A percentile compares a stretch with the other conserved stretches of the same genome.
Evolutionary conservation across 305 asterid species (phyloP).

Genomic region (Andrographis paniculata): DNA sequence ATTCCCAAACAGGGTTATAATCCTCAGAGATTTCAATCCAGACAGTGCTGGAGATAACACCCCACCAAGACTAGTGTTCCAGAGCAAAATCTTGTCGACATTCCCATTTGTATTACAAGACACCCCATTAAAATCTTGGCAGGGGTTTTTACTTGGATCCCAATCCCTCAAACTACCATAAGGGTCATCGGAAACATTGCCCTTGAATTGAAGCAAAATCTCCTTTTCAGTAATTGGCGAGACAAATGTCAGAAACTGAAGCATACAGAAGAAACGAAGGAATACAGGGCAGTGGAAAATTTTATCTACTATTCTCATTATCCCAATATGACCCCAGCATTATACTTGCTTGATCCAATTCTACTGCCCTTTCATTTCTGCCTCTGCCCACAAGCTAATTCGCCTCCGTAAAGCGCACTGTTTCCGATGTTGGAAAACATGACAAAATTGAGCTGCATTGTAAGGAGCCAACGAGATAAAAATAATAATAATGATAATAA

Average conservation of each 20-base stretch:
- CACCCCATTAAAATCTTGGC: conserved; percentile 60
- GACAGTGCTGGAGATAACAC: conserved; percentile 61
- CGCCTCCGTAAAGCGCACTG: too few species aligned
- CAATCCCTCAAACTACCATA: conserved; percentile 60
- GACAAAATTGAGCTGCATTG: too few species aligned
- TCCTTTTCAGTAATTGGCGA: conserved; percentile 71
- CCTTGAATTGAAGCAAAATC: conserved; percentile 86
- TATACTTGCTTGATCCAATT: conserved; percentile 53
- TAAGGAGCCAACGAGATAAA: too few species aligned
- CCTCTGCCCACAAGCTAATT: not conserved
- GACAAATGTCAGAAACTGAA: conserved; percentile 27
- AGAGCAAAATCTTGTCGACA: conserved; percentile 71
- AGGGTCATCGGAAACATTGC: conserved; percentile 78
- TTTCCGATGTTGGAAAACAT: too few species aligned
- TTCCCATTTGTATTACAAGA: conserved; percentile 68
- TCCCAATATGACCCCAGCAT: conserved; percentile 66
- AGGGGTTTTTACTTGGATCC: conserved; percentile 48
- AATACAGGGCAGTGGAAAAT: conserved; percentile 33
- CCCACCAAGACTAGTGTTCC: conserved; percentile 80
- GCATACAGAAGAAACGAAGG: conserved; percentile 33
- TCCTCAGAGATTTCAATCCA: conserved; percentile 58
- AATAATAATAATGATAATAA: too few species aligned
- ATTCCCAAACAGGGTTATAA: conserved; percentile 66
- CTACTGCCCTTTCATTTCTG: not conserved
- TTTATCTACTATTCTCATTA: conserved; percentile 68